Conservation (phyloP, 2,329 filamentous ascomycete genomes). For the Aspergillus sp. region DNA sequence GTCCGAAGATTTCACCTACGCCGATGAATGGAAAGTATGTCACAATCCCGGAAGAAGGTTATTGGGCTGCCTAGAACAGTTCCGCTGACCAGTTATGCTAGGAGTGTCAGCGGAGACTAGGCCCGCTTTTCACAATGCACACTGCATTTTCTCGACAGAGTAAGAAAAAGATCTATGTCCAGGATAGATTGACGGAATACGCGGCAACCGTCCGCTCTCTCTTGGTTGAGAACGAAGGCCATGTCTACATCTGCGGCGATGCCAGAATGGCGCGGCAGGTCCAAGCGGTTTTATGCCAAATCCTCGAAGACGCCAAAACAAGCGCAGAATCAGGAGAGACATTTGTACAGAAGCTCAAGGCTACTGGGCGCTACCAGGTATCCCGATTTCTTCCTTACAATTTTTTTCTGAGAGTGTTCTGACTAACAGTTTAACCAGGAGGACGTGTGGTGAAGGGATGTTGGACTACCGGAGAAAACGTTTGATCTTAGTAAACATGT, state of each 20-base stretch:
- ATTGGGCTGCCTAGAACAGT: background rate
- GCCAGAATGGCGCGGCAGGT: background rate
- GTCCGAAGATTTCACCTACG: background rate
- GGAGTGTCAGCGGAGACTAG: background rate
- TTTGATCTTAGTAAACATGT: too few species aligned
- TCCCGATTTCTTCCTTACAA: too few species aligned
- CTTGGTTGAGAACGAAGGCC: background rate
- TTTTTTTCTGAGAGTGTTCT: too few species aligned
- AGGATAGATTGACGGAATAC: background rate
- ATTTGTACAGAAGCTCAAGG: too few species aligned
- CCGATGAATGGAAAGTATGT: background rate
- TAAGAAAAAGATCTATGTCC: background rate
- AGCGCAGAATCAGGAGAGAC: background rate
- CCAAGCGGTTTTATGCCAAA: background rate
- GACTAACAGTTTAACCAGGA: too few species aligned
- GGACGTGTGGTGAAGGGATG: too few species aligned
- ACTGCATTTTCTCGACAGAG: background rate
- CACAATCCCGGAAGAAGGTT: background rate
- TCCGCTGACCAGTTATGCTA: background rate
- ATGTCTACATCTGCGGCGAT: background rate
- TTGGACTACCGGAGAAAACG: too few species aligned
- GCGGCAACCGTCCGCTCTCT: background rate
- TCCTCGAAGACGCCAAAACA: background rate
- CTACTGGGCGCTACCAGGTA: too few species aligned
- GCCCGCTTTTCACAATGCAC: background rate